These are phyloP conservation scores for Vitellaria paradoxa DNA, from an alignment of 179 eudicot species.

Conservation along the genomic window DNA sequence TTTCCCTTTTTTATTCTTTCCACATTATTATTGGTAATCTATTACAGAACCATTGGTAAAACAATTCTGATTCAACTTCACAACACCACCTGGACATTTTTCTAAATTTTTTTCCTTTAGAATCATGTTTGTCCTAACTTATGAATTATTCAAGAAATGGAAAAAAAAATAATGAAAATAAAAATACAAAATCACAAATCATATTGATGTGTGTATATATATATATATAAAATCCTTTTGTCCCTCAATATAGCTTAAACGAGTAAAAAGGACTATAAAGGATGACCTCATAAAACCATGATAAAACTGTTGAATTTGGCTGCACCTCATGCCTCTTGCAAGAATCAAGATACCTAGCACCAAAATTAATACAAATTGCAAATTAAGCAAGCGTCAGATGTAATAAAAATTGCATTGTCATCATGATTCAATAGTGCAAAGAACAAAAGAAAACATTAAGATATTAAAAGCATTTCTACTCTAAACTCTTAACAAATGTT, in stretches of 20 bases:
- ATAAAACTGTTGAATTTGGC: conserved; percentile 39
- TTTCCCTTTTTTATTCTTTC: too few species aligned
- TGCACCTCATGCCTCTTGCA: conserved; percentile 46
- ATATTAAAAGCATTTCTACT: background rate
- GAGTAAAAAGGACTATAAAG: background rate
- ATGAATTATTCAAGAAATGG: too few species aligned
- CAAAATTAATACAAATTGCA: background rate
- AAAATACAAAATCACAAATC: background rate
- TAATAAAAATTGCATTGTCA: background rate
- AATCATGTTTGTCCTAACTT: too few species aligned
- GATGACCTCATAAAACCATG: conserved; percentile 41
- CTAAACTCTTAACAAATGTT: background rate
- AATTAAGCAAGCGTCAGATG: background rate
- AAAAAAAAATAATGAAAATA: background rate
- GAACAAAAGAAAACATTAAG: background rate
- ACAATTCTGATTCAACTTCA: too few species aligned
- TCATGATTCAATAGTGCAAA: background rate
- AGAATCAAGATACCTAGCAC: conserved; percentile 38
- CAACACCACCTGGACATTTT: too few species aligned
- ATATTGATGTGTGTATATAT: background rate
- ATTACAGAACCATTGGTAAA: too few species aligned
- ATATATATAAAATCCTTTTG: background rate
- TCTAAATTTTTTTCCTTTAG: too few species aligned
- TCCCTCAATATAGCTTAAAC: background rate
- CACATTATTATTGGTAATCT: too few species aligned